A percentile compares a stretch with the other conserved stretches of the same genome.
These are phyloP conservation scores for Pseudogymnoascus sp. DNA, from an alignment of 2,329 filamentous ascomycete genomes.

Conservation along the genomic window DNA sequence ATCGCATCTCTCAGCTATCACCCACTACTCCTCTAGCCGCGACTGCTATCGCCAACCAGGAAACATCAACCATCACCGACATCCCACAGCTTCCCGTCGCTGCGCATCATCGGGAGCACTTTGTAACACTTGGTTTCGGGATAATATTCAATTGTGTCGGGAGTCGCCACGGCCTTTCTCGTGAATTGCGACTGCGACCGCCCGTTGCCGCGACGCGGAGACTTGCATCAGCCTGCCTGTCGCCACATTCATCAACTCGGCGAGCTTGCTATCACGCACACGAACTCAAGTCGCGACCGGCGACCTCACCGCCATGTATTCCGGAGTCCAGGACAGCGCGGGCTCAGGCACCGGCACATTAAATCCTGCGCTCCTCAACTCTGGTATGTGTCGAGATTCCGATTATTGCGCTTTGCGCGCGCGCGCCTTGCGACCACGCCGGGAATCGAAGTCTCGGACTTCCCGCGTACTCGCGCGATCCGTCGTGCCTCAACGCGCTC, in stretches of 20 bases:
- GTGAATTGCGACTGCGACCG: conserved; percentile 6
- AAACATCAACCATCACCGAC: conserved; percentile 7
- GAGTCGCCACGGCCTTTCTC: background rate
- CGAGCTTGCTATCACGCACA: conserved; percentile 4
- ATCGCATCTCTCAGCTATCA: conserved; percentile 7
- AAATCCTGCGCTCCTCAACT: conserved; percentile 80
- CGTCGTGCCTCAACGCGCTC: conserved; percentile 19
- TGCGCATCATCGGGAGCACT: conserved; percentile 1
- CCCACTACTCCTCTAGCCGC: conserved; percentile 6
- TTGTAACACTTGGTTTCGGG: conserved; percentile 5
- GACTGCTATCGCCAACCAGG: conserved; percentile 7
- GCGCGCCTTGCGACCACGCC: conserved; percentile 16
- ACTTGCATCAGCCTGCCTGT: conserved; percentile 8
- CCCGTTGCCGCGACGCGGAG: conserved; percentile 9
- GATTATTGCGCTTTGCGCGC: conserved; percentile 15
- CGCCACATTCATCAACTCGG: conserved; percentile 7
- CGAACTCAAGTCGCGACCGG: conserved; percentile 5
- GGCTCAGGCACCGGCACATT: conserved; percentile 83
- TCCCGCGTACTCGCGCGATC: conserved; percentile 18
- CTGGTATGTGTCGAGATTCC: conserved; percentile 28
- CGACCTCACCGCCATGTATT: conserved; percentile 1
- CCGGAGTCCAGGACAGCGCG: conserved; percentile 40
- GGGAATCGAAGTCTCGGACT: conserved; percentile 13
- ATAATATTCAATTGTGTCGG: conserved; percentile 8
- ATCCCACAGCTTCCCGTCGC: conserved; percentile 1